Percentiles rank a stretch among this genome's conserved stretches.
phyloP scores from a whole-genome alignment of 257 asterid genomes.

The Orobanche coerulescens region DNA sequence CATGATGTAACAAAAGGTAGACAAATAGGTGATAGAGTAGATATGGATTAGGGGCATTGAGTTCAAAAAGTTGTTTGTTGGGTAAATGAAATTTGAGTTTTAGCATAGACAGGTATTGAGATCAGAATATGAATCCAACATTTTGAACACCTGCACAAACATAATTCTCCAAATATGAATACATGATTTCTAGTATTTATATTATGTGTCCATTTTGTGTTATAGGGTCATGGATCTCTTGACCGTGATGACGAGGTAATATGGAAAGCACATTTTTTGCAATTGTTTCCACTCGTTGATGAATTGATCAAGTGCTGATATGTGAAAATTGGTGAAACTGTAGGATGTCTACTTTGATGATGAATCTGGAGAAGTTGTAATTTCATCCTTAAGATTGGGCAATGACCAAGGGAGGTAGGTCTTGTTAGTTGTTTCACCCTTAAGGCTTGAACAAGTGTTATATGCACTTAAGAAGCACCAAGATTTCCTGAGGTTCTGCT shows the following conservation, averaged over 20 bases:
- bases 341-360: conserved; percentile 97
- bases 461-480: background rate
- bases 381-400: conserved; percentile 89
- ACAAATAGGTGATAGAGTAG: too few relatives aligned
- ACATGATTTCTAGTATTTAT: background rate
- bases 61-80: too few relatives aligned
- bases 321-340: conserved; percentile 25
- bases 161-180: conserved; percentile 3
- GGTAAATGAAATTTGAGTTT: too few relatives aligned
- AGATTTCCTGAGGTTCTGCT: background rate
- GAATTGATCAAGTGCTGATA: conserved; percentile 4
- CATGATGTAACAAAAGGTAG: too few relatives aligned
- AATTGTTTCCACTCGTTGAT: conserved; percentile 17
- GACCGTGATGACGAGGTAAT: conserved; percentile 92
- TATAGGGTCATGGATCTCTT: conserved; percentile 73
- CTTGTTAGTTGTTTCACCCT: background rate
- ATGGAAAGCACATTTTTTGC: conserved; percentile 6
- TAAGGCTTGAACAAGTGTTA: background rate
- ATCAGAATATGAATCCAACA: too few relatives aligned
- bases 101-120: too few relatives aligned
- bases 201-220: conserved; percentile 23
- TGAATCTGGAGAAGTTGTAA: conserved; percentile 94
- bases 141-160: too few relatives aligned
- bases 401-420: conserved; percentile 96
- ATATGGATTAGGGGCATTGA: too few relatives aligned